phyloP scores from a whole-genome alignment of 306 rosid genomes.

The Gastrolobium villosum region DNA sequence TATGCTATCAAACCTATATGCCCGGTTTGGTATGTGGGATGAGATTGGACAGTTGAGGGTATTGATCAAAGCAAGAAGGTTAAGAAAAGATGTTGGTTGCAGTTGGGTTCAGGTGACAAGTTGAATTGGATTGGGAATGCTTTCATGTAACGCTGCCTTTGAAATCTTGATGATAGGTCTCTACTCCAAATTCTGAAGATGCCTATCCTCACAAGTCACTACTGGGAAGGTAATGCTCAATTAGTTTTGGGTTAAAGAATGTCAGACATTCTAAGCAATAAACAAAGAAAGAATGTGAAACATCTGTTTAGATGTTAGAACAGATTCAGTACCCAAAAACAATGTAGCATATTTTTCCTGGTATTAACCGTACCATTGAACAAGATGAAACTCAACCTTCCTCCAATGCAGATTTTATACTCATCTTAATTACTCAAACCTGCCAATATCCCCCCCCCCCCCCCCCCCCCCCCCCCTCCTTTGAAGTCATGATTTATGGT shows the following conservation, averaged over 20 bases:
- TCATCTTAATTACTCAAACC: neutral
- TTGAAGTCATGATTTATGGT: too few relatives aligned
- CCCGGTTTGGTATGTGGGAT: constrained; percentile 80
- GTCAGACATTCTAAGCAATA: neutral
- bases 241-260: neutral
- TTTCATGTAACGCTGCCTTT: constrained; percentile 9
- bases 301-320: neutral
- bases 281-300: too few relatives aligned
- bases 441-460: too few relatives aligned
- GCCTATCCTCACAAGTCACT: neutral
- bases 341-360: constrained; percentile 12
- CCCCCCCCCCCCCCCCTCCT: too few relatives aligned
- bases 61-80: constrained; percentile 60
- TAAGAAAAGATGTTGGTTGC: constrained; percentile 72
- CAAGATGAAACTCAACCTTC: neutral
- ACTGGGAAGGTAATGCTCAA: constrained; percentile 18
- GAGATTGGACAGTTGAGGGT: constrained; percentile 71
- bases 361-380: neutral
- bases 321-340: neutral
- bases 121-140: constrained; percentile 41
- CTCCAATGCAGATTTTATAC: neutral
- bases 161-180: constrained; percentile 2
- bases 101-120: constrained; percentile 74
- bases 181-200: constrained; percentile 12
- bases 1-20: constrained; percentile 73